A percentile compares a stretch with the other conserved stretches of the same genome.
phyloP scores from a whole-genome alignment of 2,329 filamentous ascomycete genomes.

The Aureobasidium sp. region DNA sequence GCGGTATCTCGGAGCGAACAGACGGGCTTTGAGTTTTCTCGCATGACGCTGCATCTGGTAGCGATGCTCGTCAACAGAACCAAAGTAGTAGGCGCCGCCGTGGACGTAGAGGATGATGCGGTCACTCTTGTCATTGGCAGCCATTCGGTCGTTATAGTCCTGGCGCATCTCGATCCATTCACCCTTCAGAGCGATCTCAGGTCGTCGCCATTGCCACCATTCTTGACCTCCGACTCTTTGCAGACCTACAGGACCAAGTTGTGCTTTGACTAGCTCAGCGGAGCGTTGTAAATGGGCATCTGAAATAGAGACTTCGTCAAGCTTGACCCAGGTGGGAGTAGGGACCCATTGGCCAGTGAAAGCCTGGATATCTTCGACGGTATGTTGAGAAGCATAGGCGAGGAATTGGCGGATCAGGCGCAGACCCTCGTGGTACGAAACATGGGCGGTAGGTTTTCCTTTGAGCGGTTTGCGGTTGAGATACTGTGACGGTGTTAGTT shows the following conservation, averaged over 20 bases:
- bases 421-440: slow-evolving; percentile 91
- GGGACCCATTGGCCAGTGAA: slow-evolving; percentile 93
- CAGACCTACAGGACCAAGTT: slow-evolving; percentile 73
- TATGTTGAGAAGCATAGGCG: slow-evolving; percentile 75
- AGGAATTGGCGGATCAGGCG: slow-evolving; percentile 83
- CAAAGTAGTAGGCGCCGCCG: slow-evolving; percentile 92
- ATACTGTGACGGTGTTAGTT: slow-evolving; percentile 50
- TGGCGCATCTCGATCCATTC: slow-evolving; percentile 97
- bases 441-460: slow-evolving; percentile 78
- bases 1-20: slow-evolving; percentile 79
- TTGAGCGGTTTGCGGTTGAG: slow-evolving; percentile 68
- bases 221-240: slow-evolving; percentile 69
- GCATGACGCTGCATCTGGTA: slow-evolving; percentile 97
- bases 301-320: slow-evolving; percentile 61
- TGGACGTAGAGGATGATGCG: slow-evolving; percentile 91
- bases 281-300: slow-evolving; percentile 57
- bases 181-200: slow-evolving; percentile 59
- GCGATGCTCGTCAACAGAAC: slow-evolving; percentile 91
- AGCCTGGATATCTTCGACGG: slow-evolving; percentile 84
- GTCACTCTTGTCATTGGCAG: slow-evolving; percentile 49
- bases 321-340: slow-evolving; percentile 77
- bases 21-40: slow-evolving; percentile 81
- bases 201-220: slow-evolving; percentile 85
- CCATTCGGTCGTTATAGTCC: slow-evolving; percentile 67
- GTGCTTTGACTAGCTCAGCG: slow-evolving; percentile 59